Conservation (phyloP, 179 eudicot genomes). For the Heliamphora pulchella region DNA sequence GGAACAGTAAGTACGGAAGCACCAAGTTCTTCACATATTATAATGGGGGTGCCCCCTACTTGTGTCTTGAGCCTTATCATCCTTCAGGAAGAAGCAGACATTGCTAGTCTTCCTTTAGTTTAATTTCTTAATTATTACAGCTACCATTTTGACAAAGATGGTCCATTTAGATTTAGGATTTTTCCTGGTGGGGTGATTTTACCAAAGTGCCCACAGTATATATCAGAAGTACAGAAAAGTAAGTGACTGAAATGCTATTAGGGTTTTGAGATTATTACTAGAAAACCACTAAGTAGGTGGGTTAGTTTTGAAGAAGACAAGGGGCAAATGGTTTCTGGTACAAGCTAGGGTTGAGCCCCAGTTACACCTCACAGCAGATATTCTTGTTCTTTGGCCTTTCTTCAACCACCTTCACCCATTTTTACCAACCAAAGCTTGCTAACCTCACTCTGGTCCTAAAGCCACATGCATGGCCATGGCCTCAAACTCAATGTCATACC, state of each 20-base stretch:
- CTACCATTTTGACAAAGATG: slow-evolving; percentile 49
- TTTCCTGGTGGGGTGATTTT: slow-evolving; percentile 11
- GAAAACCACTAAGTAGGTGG: not conserved
- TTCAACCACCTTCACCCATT: slow-evolving; percentile 41
- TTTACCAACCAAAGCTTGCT: slow-evolving; percentile 25
- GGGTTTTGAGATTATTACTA: not conserved
- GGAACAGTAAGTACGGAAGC: slow-evolving; percentile 4
- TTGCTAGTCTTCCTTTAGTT: slow-evolving; percentile 30
- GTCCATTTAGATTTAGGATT: slow-evolving; percentile 16
- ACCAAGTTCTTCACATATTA: slow-evolving; percentile 11
- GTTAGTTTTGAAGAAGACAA: not conserved
- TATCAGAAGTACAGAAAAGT: not conserved
- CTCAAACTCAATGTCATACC: slow-evolving; percentile 12
- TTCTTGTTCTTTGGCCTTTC: slow-evolving; percentile 7
- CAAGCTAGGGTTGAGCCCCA: slow-evolving; percentile 14
- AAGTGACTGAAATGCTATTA: not conserved
- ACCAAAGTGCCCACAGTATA: not conserved
- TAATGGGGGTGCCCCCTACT: slow-evolving; percentile 12
- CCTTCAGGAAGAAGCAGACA: slow-evolving; percentile 37
- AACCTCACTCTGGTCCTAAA: slow-evolving; percentile 17
- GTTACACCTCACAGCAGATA: slow-evolving; percentile 12
- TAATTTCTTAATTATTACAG: slow-evolving; percentile 29
- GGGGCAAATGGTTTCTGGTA: not conserved
- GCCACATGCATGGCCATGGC: too few species aligned
- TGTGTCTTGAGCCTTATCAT: not conserved